These are phyloP conservation scores for Lentinula boryana DNA, from an alignment of 768 basidiomycete species.

Conservation along the genomic window DNA sequence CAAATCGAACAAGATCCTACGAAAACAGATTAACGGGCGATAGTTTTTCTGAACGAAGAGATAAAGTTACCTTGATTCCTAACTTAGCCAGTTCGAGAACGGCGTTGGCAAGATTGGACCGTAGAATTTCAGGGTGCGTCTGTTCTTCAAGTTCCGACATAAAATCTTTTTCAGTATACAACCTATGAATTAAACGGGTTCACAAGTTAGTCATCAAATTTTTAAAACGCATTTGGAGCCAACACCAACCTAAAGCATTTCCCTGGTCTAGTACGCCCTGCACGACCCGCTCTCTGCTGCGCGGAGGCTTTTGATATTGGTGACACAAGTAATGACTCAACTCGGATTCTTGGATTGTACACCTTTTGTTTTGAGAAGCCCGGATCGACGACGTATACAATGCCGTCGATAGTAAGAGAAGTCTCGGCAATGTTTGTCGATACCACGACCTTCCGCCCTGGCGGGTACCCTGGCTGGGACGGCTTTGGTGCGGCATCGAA, in stretches of 20 bases:
- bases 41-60: not conserved
- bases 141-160: constrained; percentile 95
- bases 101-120: constrained; percentile 90
- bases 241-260: constrained; percentile 68
- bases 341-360: constrained; percentile 95
- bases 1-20: constrained; percentile 82
- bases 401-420: constrained; percentile 95
- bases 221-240: not conserved
- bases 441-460: constrained; percentile 89
- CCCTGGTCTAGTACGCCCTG: constrained; percentile 91
- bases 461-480: constrained; percentile 56
- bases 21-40: not conserved
- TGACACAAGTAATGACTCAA: constrained; percentile 88
- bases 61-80: constrained; percentile 67
- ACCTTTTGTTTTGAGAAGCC: constrained; percentile 98
- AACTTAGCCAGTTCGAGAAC: constrained; percentile 93
- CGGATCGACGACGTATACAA: constrained; percentile 98
- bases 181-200: constrained; percentile 22
- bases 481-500: constrained; percentile 83
- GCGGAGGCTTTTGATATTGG: constrained; percentile 97
- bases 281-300: constrained; percentile 93
- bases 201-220: not conserved
- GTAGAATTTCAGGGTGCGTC: constrained; percentile 92
- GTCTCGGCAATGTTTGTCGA: constrained; percentile 99
- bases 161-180: constrained; percentile 97